phyloP scores from a whole-genome alignment of 805 yeast species.

The Torulaspora franciscae region DNA sequence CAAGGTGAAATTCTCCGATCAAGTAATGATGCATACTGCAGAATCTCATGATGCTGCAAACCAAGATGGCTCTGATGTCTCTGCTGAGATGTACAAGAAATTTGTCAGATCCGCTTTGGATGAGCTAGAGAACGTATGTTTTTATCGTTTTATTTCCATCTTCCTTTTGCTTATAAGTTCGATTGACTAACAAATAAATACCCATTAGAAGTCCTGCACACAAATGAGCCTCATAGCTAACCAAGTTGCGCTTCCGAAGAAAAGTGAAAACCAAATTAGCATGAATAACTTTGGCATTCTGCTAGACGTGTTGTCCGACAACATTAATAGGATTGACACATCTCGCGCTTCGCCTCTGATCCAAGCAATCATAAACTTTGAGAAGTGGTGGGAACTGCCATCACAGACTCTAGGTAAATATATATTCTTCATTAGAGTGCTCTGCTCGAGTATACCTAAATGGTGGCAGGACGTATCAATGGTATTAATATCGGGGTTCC shows the following conservation, averaged over 20 bases:
- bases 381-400: conserved; percentile 54
- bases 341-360: conserved; percentile 50
- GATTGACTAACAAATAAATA: conserved; percentile 18
- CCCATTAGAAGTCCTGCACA: conserved; percentile 41
- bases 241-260: conserved; percentile 50
- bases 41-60: conserved; percentile 10
- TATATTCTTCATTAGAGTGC: conserved; percentile 66
- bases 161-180: conserved; percentile 4
- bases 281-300: conserved; percentile 49
- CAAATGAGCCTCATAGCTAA: conserved; percentile 57
- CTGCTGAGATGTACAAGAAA: conserved; percentile 37
- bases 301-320: conserved; percentile 54
- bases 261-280: conserved; percentile 52
- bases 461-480: conserved; percentile 84
- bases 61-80: conserved; percentile 26
- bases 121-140: conserved; percentile 55
- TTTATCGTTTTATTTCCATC: conserved; percentile 4
- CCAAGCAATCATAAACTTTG: conserved; percentile 53
- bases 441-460: conserved; percentile 81
- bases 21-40: conserved; percentile 19
- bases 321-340: conserved; percentile 60
- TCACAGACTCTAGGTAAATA: conserved; percentile 47
- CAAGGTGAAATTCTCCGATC: conserved; percentile 33
- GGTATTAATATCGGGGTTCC: conserved; percentile 61
- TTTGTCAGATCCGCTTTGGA: conserved; percentile 65